Base-by-base conservation (phyloP, 495 filamentous ascomycete genomes). In the Lasiosphaeria ovina region DNA sequence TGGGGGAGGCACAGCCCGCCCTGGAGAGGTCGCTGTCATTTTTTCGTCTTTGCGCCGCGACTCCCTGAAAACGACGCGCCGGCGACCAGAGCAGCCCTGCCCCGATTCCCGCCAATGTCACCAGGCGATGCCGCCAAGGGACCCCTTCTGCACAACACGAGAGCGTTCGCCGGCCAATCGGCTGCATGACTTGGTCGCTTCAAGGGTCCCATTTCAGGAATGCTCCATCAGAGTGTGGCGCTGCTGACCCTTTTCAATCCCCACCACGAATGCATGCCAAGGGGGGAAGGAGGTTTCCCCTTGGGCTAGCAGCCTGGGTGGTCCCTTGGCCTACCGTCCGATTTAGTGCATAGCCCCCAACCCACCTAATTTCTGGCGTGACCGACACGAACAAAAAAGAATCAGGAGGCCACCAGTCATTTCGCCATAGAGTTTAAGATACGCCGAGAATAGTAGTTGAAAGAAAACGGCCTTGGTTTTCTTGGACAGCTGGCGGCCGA, bases 151-250 rank as follows among this genome's bases (percentile, higher is more conserved):
- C 16, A 14, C 49, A 33, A 55, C 53, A 45, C 35, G 44, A 57
- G 40, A 12, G 11, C 32, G 40, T 16, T 0, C 42, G 55, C 32
- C 14, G 48, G 47, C 56, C 56, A 58, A 58, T 58, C 56, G 33
- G 24, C 12, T 57, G 5, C 34, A 8, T 10, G 10, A 11, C 17
- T n/a, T 3, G 45, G 32, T n/a, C 14, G 9, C 2, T 4, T 16
- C 32, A 10, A 40, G 31, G 55, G 12, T 12, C 8, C 36, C 57
- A 31, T 50, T 35, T 35, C 51, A 17, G 31, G 44, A 24, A 49
- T 17, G 59, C 59, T 56, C 53, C 45, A 56, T 52, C 57, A 52
- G 42, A 52, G 42, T 62, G 60, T 62, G 60, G 60, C 60, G 54
- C 60, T 52, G 49, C 50, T 51, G 4, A 48, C 54, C 47, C 60